Percentiles rank a stretch among this genome's conserved stretches.
phyloP scores from a whole-genome alignment of 495 filamentous ascomycete genomes.

The Penicillium cataractarum region DNA sequence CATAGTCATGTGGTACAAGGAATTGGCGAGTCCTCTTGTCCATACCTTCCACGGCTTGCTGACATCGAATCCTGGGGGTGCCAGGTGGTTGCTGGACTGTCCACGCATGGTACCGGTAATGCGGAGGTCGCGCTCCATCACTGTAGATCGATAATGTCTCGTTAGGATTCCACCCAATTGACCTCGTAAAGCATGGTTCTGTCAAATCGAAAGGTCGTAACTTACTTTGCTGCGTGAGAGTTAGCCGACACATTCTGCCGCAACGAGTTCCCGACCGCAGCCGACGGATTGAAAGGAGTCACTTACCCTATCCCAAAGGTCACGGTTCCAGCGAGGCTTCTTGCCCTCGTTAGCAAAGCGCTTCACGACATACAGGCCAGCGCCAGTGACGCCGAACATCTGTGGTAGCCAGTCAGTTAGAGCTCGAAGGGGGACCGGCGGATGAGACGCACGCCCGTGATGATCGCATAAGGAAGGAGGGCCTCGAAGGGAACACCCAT shows the following conservation, averaged over 20 bases:
- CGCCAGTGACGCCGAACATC: conserved; percentile 91
- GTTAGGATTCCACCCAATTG: conserved; percentile 16
- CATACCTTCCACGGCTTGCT: conserved; percentile 94
- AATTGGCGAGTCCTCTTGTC: background rate
- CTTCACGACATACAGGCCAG: conserved; percentile 72
- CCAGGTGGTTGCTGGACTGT: conserved; percentile 77
- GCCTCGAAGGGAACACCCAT: conserved; percentile 98
- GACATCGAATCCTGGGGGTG: conserved; percentile 87
- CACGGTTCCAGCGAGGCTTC: conserved; percentile 76
- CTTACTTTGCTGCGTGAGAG: conserved; percentile 72
- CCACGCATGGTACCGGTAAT: conserved; percentile 85
- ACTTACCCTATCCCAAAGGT: conserved; percentile 92
- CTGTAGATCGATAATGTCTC: conserved; percentile 48
- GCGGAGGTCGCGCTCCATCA: conserved; percentile 95
- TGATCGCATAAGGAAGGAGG: conserved; percentile 91
- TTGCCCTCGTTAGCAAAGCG: conserved; percentile 87
- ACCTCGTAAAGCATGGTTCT: background rate
- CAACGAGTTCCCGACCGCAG: conserved; percentile 29
- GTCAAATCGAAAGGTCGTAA: conserved; percentile 14
- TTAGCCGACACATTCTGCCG: conserved; percentile 41
- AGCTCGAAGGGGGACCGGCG: conserved; percentile 25
- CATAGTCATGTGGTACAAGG: background rate
- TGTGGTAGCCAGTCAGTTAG: conserved; percentile 46
- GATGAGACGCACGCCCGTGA: conserved; percentile 69
- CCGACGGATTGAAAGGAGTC: conserved; percentile 31